Conservation (phyloP, 805 yeast species). For the Barnettozyma californica region DNA sequence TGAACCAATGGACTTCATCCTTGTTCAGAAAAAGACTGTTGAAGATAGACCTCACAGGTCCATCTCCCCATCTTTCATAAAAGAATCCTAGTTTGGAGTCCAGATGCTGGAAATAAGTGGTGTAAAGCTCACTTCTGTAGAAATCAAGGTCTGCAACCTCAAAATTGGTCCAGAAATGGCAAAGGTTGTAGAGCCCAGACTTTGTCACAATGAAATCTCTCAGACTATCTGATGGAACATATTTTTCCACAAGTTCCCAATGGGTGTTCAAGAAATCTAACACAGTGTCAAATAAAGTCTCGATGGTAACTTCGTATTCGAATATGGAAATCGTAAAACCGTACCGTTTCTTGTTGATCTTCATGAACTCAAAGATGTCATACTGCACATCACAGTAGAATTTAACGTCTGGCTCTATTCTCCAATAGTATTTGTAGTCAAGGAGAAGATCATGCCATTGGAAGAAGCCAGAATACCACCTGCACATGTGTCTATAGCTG, state of each 20-base stretch:
- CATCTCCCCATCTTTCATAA: conserved; percentile 92
- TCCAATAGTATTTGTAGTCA: conserved; percentile 85
- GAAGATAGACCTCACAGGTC: conserved; percentile 81
- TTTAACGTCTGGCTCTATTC: conserved; percentile 81
- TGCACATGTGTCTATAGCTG: conserved; percentile 85
- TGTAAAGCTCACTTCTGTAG: conserved; percentile 68
- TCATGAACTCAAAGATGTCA: conserved; percentile 53
- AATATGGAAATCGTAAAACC: conserved; percentile 73
- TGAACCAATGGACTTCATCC: conserved; percentile 65
- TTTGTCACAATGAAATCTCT: conserved; percentile 65
- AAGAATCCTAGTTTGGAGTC: conserved; percentile 80
- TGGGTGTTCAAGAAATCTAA: conserved; percentile 10
- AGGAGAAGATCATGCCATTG: conserved; percentile 63
- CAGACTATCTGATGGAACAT: conserved; percentile 54
- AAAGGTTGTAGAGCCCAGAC: conserved; percentile 69
- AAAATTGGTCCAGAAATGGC: conserved; percentile 92
- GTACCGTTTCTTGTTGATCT: conserved; percentile 55
- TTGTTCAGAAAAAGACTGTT: conserved; percentile 65
- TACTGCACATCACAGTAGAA: conserved; percentile 66
- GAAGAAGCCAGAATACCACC: conserved; percentile 82
- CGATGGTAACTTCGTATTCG: conserved; percentile 47
- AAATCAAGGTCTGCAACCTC: conserved; percentile 77
- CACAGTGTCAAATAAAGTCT: conserved; percentile 43
- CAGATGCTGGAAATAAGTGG: conserved; percentile 60
- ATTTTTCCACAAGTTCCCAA: conserved; percentile 5